A percentile compares a stretch with the other conserved stretches of the same genome.
These are phyloP conservation scores for Priceomyces melissophilus DNA, from an alignment of 805 yeast species.

Conservation along the genomic window DNA sequence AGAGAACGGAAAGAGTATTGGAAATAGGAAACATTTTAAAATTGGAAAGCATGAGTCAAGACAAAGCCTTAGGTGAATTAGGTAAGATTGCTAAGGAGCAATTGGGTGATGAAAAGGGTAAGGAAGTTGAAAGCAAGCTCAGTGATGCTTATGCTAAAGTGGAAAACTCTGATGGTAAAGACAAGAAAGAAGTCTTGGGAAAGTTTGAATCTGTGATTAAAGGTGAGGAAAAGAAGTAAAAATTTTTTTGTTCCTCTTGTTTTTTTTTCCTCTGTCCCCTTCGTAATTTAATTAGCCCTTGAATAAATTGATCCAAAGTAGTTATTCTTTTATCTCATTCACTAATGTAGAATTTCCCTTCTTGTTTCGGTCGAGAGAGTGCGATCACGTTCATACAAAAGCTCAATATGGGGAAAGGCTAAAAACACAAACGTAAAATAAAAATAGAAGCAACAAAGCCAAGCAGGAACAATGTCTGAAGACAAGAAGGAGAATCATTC, in stretches of 20 bases:
- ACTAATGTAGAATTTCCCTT: background rate
- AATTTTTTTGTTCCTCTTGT: background rate
- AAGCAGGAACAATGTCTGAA: background rate
- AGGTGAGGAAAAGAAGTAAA: background rate
- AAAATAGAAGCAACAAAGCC: too few relatives aligned
- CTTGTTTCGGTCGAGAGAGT: background rate
- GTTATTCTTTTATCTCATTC: background rate
- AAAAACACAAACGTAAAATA: too few relatives aligned
- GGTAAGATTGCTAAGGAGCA: constrained; percentile 10
- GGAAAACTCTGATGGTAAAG: constrained; percentile 1
- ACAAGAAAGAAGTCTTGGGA: constrained; percentile 9
- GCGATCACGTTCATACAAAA: too few relatives aligned
- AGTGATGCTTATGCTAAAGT: constrained; percentile 4
- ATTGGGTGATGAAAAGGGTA: constrained; percentile 2
- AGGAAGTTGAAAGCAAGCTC: constrained; percentile 1
- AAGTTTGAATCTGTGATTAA: constrained; percentile 7
- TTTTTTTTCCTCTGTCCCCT: background rate
- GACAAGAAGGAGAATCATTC: constrained; percentile 1
- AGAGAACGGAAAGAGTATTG: too few relatives aligned
- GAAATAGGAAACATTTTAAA: too few relatives aligned
- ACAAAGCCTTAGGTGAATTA: constrained; percentile 12
- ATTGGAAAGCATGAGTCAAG: too few relatives aligned
- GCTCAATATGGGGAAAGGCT: too few relatives aligned
- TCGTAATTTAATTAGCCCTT: background rate
- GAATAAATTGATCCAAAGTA: background rate